Conservation (phyloP, 1,284 basidiomycete genomes). For the Coniophora puteana region DNA sequence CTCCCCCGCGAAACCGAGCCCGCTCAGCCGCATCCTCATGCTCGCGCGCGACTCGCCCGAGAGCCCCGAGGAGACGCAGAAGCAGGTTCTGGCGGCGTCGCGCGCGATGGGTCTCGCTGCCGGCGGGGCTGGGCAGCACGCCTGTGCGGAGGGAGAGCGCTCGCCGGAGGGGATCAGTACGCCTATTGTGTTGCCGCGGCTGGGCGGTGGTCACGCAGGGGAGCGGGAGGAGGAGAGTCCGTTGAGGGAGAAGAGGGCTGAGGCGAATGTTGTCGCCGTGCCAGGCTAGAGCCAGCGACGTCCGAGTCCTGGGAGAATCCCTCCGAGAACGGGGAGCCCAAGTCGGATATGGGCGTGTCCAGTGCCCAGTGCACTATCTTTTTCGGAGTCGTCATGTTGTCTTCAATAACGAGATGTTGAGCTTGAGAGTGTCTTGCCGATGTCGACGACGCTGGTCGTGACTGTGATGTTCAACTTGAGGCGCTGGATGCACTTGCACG, state of each 20-base stretch:
- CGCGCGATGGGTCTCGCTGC: too few relatives aligned
- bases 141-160: too few relatives aligned
- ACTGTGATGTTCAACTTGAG: too few relatives aligned
- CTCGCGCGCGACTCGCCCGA: slow-evolving; percentile 60
- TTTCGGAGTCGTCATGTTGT: slow-evolving; percentile 37
- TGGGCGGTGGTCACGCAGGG: too few relatives aligned
- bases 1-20: slow-evolving; percentile 72
- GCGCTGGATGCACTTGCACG: too few relatives aligned
- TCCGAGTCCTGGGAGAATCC: slow-evolving; percentile 35
- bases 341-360: slow-evolving; percentile 34
- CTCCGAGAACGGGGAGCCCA: slow-evolving; percentile 40
- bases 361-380: slow-evolving; percentile 46
- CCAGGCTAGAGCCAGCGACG: slow-evolving; percentile 47
- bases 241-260: slow-evolving; percentile 41
- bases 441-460: too few relatives aligned
- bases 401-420: too few relatives aligned
- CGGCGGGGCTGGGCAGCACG: too few relatives aligned
- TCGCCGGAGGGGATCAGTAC: too few relatives aligned
- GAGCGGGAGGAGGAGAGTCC: slow-evolving; percentile 33
- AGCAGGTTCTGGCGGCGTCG: slow-evolving; percentile 4
- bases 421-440: too few relatives aligned
- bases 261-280: slow-evolving; percentile 20
- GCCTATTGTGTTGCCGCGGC: too few relatives aligned
- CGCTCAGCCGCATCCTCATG: slow-evolving; percentile 71
- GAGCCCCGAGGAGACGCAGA: slow-evolving; percentile 36